Percentiles rank a stretch among this genome's conserved stretches.
phyloP scores from a whole-genome alignment of 305 asterid species.

The Coffea humblotiana region DNA sequence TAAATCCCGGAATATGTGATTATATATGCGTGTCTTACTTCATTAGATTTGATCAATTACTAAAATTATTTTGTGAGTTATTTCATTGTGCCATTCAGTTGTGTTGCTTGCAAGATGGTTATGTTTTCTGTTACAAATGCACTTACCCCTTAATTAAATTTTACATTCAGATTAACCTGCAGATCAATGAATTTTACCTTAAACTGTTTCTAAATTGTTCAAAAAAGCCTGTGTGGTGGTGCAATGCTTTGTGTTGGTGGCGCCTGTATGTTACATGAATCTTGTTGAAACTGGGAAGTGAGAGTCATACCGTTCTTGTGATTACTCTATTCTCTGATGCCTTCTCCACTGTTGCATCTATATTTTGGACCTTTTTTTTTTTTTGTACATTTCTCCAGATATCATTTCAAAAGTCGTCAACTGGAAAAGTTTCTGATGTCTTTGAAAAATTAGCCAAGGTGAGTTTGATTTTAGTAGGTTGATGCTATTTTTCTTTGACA shows the following conservation, averaged over 20 bases:
- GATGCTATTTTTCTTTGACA: slow-evolving; percentile 1
- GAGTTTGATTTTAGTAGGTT: slow-evolving; percentile 7
- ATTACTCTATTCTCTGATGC: slow-evolving; percentile 13
- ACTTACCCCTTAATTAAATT: not conserved
- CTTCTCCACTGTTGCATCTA: slow-evolving; percentile 11
- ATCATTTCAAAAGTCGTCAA: slow-evolving; percentile 50
- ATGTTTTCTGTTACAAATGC: slow-evolving; percentile 12
- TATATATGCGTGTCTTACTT: not conserved
- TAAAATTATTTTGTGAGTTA: not conserved
- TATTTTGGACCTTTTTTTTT: not conserved
- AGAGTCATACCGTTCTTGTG: not conserved
- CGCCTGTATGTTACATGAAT: not conserved
- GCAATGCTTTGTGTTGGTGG: not conserved
- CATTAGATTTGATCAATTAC: not conserved
- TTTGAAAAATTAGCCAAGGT: slow-evolving; percentile 67
- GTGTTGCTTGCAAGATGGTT: not conserved
- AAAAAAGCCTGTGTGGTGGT: not conserved
- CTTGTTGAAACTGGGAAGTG: not conserved
- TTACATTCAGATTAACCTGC: not conserved
- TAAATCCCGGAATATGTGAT: not conserved
- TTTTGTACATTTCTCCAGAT: slow-evolving; percentile 41
- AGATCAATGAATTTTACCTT: not conserved
- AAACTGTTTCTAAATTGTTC: not conserved
- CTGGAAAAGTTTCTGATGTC: slow-evolving; percentile 36
- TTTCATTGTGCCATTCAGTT: not conserved